Base-by-base conservation (phyloP, 495 filamentous ascomycete species). In the Evernia prunastri region DNA sequence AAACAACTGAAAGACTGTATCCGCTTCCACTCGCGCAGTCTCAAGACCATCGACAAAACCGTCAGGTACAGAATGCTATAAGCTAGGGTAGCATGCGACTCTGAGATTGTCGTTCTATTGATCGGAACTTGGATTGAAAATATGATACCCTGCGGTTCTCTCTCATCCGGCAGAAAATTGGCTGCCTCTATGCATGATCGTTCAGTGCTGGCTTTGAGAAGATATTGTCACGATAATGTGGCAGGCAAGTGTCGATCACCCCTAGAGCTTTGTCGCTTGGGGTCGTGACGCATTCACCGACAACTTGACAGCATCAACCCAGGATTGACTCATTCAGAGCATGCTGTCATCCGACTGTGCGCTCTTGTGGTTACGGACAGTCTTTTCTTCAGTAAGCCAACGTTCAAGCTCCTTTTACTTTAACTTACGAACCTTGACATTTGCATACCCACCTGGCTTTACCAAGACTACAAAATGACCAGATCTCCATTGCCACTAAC, bases 401-500 rank as follows among this genome's bases (percentile, higher is more conserved):
- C 12, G 47, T 29, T 63, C 60, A 36, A 53, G 31, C 47, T 33
- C 33, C 37, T 56, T 56, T 47, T n/a, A n/a, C n/a, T 56, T 36
- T 5, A 63, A n/a, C 60, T 45, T 56, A 35, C 20, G 13, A 37
- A 45, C 60, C 12, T 29, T 35, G 10, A 23, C 43, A 54, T 43
- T 23, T 3, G 60, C 60, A 35, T 20, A 35, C 27, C 35, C 60
- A 29, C 27, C 36, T 11, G 47, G 31, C 45, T 56, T 27, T 45
- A 56, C 60, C 8, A 63, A 54, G 18, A 53, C 23, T 25, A 63
- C 25, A 18, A 63, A 25, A 56, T 63, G 60, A 54, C 25, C 45
- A 51, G 45, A 51, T n/a, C 89, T 1, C 89, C 89, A 71, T 81
- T 87, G 6, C 89, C 89, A 31, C 87, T 86, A 4, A 78, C 63